Conservation (phyloP, 352 stramenopile species). For the Globisporangium irregulare region DNA sequence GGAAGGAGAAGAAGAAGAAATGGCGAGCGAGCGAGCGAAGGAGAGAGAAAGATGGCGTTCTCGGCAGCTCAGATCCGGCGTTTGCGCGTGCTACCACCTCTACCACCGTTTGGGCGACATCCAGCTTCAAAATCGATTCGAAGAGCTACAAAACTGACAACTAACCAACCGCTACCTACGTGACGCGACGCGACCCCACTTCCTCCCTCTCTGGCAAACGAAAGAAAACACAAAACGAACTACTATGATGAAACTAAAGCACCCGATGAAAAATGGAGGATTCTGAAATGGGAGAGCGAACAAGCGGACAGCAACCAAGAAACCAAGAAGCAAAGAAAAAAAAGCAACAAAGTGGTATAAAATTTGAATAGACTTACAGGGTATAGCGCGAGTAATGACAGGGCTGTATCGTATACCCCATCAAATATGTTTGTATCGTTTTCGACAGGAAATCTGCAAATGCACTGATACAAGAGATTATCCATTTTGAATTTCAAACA, state of each 20-base stretch:
- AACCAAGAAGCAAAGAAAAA: neutral
- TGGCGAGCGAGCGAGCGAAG: neutral
- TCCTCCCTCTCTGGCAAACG: neutral
- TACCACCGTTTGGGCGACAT: neutral
- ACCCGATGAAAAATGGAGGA: neutral
- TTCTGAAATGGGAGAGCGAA: neutral
- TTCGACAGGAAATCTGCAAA: no score
- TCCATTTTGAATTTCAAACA: no score
- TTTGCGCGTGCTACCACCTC: neutral
- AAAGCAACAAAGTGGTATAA: neutral
- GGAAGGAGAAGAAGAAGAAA: neutral
- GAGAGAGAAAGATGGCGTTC: neutral
- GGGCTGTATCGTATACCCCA: no score
- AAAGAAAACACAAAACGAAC: neutral
- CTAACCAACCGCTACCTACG: neutral
- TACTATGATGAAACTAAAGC: neutral
- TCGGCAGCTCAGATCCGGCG: neutral
- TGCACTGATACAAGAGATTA: no score
- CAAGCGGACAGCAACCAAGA: neutral
- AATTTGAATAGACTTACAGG: constrained; percentile 6
- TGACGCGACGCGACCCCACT: neutral
- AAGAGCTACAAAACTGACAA: neutral
- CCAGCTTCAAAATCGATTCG: neutral
- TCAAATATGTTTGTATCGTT: no score
- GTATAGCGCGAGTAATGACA: no score